Evolutionary conservation across 208 protist species (phyloP).

Genomic region (Leishmania turanica): DNA sequence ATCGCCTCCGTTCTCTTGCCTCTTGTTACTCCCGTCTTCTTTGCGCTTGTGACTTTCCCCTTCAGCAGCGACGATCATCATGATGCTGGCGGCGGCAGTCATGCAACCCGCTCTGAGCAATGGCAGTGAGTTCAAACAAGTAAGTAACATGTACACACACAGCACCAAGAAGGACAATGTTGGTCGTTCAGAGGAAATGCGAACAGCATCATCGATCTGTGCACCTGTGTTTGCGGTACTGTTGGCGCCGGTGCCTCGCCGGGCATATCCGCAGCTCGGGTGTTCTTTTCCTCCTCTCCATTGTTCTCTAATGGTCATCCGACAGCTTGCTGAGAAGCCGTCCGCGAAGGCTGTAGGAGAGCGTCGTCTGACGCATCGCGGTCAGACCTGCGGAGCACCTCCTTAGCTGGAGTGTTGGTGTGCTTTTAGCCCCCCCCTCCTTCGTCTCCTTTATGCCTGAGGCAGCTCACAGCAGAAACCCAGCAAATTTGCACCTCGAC

Average conservation of each 20-base stretch:
- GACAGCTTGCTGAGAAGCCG: neutral
- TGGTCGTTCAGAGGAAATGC: neutral
- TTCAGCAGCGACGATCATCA: neutral
- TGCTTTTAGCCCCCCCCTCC: neutral
- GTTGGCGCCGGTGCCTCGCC: neutral
- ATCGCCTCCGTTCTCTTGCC: neutral
- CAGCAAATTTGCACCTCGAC: neutral
- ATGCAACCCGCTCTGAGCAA: neutral
- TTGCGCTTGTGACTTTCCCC: neutral
- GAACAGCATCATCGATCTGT: neutral
- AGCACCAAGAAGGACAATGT: neutral
- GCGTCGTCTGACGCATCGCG: neutral
- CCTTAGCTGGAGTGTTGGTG: neutral
- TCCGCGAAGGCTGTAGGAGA: neutral
- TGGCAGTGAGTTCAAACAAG: neutral
- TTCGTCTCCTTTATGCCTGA: neutral
- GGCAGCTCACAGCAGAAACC: neutral
- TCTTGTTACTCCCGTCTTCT: neutral
- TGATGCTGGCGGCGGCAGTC: neutral
- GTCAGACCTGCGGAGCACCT: neutral
- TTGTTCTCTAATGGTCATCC: neutral
- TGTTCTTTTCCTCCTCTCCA: neutral
- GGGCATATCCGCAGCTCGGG: neutral
- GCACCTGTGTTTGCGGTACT: neutral
- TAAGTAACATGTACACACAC: neutral